Evolutionary conservation across 2,329 filamentous ascomycete genomes (phyloP).

Genomic region (Coleophoma cylindrospora): DNA sequence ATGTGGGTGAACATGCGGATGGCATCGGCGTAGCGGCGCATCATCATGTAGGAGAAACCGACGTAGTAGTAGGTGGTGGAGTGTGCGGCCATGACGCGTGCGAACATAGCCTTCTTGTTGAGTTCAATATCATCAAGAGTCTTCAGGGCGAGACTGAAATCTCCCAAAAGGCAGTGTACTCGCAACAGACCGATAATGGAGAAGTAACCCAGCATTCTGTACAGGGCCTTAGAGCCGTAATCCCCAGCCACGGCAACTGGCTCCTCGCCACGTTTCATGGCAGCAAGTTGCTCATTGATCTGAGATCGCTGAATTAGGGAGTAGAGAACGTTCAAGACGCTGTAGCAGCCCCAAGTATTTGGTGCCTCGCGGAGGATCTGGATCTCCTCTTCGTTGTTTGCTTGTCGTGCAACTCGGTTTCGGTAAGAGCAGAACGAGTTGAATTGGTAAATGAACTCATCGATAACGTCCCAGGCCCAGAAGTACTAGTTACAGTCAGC

Average conservation of each 20-base stretch:
- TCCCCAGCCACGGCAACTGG: conserved; percentile 83
- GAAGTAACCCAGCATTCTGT: conserved; percentile 98
- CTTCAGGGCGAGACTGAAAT: conserved; percentile 97
- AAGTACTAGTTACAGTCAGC: conserved; percentile 64
- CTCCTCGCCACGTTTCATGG: conserved; percentile 92
- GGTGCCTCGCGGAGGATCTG: conserved; percentile 90
- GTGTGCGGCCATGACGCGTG: conserved; percentile 97
- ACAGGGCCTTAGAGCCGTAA: conserved; percentile 89
- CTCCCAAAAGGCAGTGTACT: conserved; percentile 92
- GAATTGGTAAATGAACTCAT: conserved; percentile 99
- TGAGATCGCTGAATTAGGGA: conserved; percentile 97
- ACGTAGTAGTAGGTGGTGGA: conserved; percentile 99
- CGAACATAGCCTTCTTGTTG: conserved; percentile 99
- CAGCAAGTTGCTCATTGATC: conserved; percentile 94
- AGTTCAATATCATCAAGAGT: conserved; percentile 99
- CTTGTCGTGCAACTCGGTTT: conserved; percentile 79
- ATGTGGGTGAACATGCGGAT: conserved; percentile 99
- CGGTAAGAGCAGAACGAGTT: conserved; percentile 98
- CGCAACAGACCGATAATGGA: conserved; percentile 96
- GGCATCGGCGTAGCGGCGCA: conserved; percentile 97
- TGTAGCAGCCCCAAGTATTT: conserved; percentile 99
- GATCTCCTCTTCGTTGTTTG: conserved; percentile 87
- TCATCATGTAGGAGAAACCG: conserved; percentile 99
- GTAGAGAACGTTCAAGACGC: conserved; percentile 97
- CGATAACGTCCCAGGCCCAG: conserved; percentile 99